Conservation (phyloP, 1,284 basidiomycete species). For the Peniophora sp. region DNA sequence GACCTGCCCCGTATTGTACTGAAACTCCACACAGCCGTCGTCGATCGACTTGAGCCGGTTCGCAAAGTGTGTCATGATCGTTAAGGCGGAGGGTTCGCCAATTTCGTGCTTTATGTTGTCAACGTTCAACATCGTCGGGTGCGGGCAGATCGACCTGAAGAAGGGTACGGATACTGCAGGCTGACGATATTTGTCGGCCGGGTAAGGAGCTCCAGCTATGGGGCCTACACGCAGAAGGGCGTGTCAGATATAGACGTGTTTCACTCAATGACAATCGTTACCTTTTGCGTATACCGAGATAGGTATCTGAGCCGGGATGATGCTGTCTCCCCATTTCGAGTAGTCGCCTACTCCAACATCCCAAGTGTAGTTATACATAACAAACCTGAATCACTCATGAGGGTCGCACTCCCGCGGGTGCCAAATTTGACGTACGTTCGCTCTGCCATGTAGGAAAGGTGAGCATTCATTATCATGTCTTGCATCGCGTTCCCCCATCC, state of each 20-base stretch:
- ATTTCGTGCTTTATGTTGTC: slow-evolving; percentile 26
- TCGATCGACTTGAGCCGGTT: slow-evolving; percentile 26
- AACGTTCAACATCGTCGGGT: slow-evolving; percentile 30
- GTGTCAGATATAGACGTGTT: too few relatives aligned
- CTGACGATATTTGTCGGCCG: slow-evolving; percentile 5
- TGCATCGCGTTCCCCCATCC: slow-evolving; percentile 59
- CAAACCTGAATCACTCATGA: slow-evolving; percentile 25
- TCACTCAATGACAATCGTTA: slow-evolving; percentile 1
- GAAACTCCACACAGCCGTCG: slow-evolving; percentile 41
- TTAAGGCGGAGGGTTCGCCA: slow-evolving; percentile 22
- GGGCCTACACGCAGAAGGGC: slow-evolving; percentile 24
- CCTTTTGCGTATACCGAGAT: slow-evolving; percentile 50
- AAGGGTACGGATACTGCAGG: slow-evolving; percentile 8
- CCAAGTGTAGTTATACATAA: slow-evolving; percentile 67
- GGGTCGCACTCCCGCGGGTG: background rate
- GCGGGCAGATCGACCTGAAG: slow-evolving; percentile 10
- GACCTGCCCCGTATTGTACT: slow-evolving; percentile 28
- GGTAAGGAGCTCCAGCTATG: slow-evolving; percentile 39
- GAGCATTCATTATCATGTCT: slow-evolving; percentile 41
- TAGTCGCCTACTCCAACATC: slow-evolving; percentile 16
- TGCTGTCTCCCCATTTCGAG: slow-evolving; percentile 26
- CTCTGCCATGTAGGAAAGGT: slow-evolving; percentile 36
- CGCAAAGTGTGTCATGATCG: slow-evolving; percentile 44
- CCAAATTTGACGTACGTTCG: slow-evolving; percentile 30
- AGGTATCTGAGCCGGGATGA: slow-evolving; percentile 49